Base-by-base conservation (phyloP, 129 eudicot genomes). In the Solidago caesia region DNA sequence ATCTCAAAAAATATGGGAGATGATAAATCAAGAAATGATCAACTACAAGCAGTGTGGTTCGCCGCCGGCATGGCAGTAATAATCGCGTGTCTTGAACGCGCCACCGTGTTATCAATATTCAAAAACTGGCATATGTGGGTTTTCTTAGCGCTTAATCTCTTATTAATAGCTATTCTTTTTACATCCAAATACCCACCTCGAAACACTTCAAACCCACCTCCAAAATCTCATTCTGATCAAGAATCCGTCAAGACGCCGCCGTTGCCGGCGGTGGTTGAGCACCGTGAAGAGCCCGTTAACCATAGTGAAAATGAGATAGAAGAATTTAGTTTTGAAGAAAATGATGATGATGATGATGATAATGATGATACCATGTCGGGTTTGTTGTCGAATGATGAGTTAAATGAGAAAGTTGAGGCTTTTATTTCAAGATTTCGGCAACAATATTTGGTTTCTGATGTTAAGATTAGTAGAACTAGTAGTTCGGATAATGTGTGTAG, bases 391-490 rank as follows among this genome's bases (percentile, higher is more conserved):
- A 82, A 87, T 63, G 97, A 92, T 73, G 96, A 92, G 74, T 71
- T 92, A 45, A 92, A 92, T 26, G 79, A 85, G 80, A 92, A 75
- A 69, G 96, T 75, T 27, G 97, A 92, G 79, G 96, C 92, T 13
- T 92, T 92, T 69, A 92, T 92, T 80, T 86, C 94, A 0, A 92
- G 85, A 86, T 92, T 92, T 74, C 83, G 96, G 79, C 91, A 87
- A 76, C 88, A 86, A 33, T 77, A 90, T 82, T 84, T 91, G 85
- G 87, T 89, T 42, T 87, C 87, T 12, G 96, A 88, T 73, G 85
- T 86, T 15, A 88, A 73, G 68, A 47, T 79, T 71, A 64, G 79
- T 57, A 72, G 77, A 7, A 66, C 33, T 47, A 70, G 72, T 57
- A 71, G 83, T n/a, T 79, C 75, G 6, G 83, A 67, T 45, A 66